Conservation (phyloP, 139 green algal species). For the Tetradesmus lagerheimii region DNA sequence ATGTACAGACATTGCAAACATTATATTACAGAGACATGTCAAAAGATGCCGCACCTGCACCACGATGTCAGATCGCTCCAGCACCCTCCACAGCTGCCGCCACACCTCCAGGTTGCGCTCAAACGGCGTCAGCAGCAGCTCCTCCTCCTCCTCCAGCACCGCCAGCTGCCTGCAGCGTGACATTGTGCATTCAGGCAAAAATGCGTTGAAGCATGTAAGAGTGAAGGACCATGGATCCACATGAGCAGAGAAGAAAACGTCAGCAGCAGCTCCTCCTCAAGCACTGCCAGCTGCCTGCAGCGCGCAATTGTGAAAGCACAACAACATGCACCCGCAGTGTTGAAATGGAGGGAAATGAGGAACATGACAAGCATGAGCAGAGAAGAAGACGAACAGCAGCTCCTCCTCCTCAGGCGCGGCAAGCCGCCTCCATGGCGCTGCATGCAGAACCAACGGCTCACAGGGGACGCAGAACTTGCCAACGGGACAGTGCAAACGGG, state of each 20-base stretch:
- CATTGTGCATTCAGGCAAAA: too few relatives aligned
- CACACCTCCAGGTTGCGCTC: conserved; percentile 99
- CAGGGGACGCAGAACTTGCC: too few relatives aligned
- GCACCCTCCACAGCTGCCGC: conserved; percentile 98
- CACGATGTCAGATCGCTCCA: conserved; percentile 95
- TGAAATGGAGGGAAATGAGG: too few relatives aligned
- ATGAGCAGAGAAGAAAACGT: too few relatives aligned
- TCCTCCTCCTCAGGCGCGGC: conserved; percentile 86
- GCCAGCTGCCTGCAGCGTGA: conserved; percentile 53
- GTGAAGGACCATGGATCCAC: too few relatives aligned
- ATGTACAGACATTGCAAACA: not conserved
- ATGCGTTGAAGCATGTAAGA: too few relatives aligned
- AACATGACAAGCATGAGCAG: too few relatives aligned
- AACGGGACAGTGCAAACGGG: too few relatives aligned
- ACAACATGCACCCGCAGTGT: too few relatives aligned
- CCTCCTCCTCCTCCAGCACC: conserved; percentile 89
- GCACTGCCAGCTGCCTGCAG: conserved; percentile 48
- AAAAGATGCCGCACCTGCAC: conserved; percentile 74
- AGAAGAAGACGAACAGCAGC: conserved; percentile 93
- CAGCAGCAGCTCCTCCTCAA: conserved; percentile 93
- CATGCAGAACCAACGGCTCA: too few relatives aligned
- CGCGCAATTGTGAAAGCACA: too few relatives aligned
- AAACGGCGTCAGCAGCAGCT: conserved; percentile 96
- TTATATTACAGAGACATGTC: not conserved
- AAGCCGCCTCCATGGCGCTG: too few relatives aligned